Evolutionary conservation across 2,329 filamentous ascomycete species (phyloP).

Genomic region (Xylariaceae sp.): DNA sequence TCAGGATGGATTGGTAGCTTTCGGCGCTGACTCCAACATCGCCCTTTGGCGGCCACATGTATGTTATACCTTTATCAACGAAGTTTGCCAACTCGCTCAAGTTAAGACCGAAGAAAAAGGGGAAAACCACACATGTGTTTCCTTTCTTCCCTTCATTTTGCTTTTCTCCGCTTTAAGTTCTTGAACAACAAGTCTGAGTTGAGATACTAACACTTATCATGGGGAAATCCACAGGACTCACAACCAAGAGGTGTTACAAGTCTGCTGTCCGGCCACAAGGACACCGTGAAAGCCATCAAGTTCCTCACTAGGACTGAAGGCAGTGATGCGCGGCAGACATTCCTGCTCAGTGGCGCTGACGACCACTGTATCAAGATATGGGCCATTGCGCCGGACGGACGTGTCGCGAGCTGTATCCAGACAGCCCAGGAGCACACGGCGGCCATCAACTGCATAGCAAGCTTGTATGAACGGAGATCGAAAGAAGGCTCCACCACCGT

Average conservation of each 20-base stretch:
- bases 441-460: constrained; percentile 65
- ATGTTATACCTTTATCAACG: constrained; percentile 31
- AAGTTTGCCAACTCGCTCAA: background rate
- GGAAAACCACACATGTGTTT: background rate
- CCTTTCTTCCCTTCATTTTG: background rate
- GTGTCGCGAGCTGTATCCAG: constrained; percentile 40
- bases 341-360: constrained; percentile 73
- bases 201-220: constrained; percentile 8
- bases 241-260: constrained; percentile 52
- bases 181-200: background rate
- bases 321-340: constrained; percentile 37
- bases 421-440: constrained; percentile 63
- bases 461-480: constrained; percentile 31
- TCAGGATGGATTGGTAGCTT: constrained; percentile 66
- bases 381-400: constrained; percentile 37
- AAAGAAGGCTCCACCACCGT: constrained; percentile 29
- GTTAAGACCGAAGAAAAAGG: constrained; percentile 14
- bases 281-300: constrained; percentile 74
- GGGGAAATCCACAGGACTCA: constrained; percentile 24
- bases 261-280: constrained; percentile 70
- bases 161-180: background rate
- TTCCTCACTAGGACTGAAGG: constrained; percentile 56
- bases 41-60: constrained; percentile 81
- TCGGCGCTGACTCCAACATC: constrained; percentile 82
- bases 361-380: constrained; percentile 75